These are phyloP conservation scores for Phenoliferia sp. DNA, from an alignment of 1,284 basidiomycete species.

Conservation along the genomic window DNA sequence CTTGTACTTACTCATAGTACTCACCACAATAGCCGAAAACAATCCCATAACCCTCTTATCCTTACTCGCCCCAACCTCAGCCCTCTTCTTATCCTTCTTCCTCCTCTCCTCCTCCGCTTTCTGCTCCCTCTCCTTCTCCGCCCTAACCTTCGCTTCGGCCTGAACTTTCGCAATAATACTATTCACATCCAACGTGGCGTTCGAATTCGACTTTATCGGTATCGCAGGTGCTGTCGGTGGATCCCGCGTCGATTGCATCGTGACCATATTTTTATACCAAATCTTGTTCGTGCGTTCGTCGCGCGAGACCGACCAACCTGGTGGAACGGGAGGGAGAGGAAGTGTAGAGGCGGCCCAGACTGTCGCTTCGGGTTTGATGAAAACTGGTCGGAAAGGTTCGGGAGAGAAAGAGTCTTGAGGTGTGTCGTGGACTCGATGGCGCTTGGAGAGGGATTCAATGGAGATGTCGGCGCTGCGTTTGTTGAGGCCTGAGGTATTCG, in stretches of 20 bases:
- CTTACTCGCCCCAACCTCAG: constrained; percentile 49
- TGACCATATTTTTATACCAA: constrained; percentile 20
- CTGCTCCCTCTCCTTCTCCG: constrained; percentile 29
- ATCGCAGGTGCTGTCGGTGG: constrained; percentile 11
- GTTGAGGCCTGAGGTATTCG: constrained; percentile 7
- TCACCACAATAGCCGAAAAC: constrained; percentile 83
- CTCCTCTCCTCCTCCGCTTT: constrained; percentile 18
- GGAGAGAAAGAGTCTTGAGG: neutral
- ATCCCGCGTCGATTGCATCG: constrained; percentile 18
- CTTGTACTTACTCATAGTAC: constrained; percentile 82
- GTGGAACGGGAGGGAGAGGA: constrained; percentile 9
- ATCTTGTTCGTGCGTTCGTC: constrained; percentile 5
- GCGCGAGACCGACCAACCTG: constrained; percentile 17
- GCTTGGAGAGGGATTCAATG: constrained; percentile 23
- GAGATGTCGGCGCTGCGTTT: constrained; percentile 16
- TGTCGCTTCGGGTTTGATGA: constrained; percentile 29
- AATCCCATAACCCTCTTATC: constrained; percentile 79
- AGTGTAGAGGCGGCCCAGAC: neutral
- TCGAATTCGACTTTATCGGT: neutral
- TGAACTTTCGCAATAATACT: constrained; percentile 44
- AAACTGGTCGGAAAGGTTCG: constrained; percentile 4
- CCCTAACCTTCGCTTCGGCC: constrained; percentile 46
- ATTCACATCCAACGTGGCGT: constrained; percentile 15
- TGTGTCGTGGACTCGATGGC: constrained; percentile 18
- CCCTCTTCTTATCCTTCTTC: constrained; percentile 11